Evolutionary conservation across 202 grass and related monocot genomes (phyloP).

Genomic region (Schoenoplectus triqueter): DNA sequence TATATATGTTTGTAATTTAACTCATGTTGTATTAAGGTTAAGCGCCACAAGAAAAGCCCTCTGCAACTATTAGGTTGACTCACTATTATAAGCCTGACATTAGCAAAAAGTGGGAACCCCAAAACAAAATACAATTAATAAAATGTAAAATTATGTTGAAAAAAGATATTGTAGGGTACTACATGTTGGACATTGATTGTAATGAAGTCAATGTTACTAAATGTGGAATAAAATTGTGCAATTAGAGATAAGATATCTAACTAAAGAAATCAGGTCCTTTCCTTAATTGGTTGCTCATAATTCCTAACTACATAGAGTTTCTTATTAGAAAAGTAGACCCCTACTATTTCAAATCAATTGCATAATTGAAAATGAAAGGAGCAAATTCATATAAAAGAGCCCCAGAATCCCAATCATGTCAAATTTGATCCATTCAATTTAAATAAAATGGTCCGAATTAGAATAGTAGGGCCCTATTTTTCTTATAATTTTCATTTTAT

Average conservation of each 20-base stretch:
- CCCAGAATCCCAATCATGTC: neutral
- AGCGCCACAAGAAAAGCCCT: neutral
- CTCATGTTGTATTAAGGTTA: neutral
- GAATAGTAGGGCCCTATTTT: neutral
- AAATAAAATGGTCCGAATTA: neutral
- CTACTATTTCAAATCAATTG: neutral
- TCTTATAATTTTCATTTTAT: neutral
- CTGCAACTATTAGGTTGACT: neutral
- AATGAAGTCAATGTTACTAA: neutral
- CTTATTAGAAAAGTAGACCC: neutral
- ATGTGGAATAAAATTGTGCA: neutral
- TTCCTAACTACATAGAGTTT: neutral
- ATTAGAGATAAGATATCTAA: conserved; percentile 7
- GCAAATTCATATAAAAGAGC: neutral
- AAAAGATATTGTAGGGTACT: neutral
- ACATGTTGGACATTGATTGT: neutral
- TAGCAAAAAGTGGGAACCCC: neutral
- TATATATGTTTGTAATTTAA: neutral
- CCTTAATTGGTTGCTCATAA: neutral
- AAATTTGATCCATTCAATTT: neutral
- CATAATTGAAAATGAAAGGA: neutral
- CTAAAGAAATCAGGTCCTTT: neutral
- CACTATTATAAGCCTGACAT: neutral
- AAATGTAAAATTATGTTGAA: neutral
- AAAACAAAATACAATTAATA: neutral